phyloP scores from a whole-genome alignment of 2,329 filamentous ascomycete genomes.

The Exophiala spinifera region DNA sequence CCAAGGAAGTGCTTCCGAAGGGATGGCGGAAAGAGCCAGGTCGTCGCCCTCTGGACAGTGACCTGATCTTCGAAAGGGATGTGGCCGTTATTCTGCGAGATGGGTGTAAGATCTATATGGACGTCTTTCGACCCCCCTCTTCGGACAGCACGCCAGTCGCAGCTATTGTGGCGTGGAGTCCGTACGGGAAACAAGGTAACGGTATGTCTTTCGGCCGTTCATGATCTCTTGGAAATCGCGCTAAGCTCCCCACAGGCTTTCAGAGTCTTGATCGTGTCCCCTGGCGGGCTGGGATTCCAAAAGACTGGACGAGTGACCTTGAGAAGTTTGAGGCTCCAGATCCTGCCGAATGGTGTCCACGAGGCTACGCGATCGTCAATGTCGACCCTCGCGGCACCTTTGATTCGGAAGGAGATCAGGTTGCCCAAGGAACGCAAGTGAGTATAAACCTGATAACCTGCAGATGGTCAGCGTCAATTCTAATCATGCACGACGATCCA shows the following conservation, averaged over 20 bases:
- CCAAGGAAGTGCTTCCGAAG: conserved; percentile 19
- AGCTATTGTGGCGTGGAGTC: conserved; percentile 33
- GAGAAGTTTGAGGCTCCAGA: too few species aligned
- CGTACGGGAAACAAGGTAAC: conserved; percentile 32
- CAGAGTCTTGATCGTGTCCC: conserved; percentile 15
- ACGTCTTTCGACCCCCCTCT: conserved; percentile 30
- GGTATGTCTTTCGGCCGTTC: conserved; percentile 10
- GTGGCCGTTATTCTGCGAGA: conserved; percentile 30
- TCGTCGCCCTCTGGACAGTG: conserved; percentile 14
- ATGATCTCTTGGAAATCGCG: conserved; percentile 13
- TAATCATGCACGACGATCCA: too few species aligned
- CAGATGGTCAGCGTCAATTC: too few species aligned
- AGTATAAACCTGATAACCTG: conserved; percentile 1
- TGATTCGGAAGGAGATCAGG: too few species aligned
- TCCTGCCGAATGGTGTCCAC: too few species aligned
- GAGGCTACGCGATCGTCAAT: too few species aligned
- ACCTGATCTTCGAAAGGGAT: conserved; percentile 30
- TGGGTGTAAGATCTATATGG: conserved; percentile 28
- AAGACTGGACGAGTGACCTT: conserved; percentile 13
- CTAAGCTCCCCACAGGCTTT: conserved; percentile 12
- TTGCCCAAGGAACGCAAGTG: conserved; percentile 1
- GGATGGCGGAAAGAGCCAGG: conserved; percentile 24
- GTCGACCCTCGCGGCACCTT: neutral
- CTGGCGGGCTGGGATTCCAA: conserved; percentile 17
- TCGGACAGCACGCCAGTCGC: conserved; percentile 24